phyloP scores from a whole-genome alignment of 1,284 basidiomycete genomes.

The Psilocybe mexicana region DNA sequence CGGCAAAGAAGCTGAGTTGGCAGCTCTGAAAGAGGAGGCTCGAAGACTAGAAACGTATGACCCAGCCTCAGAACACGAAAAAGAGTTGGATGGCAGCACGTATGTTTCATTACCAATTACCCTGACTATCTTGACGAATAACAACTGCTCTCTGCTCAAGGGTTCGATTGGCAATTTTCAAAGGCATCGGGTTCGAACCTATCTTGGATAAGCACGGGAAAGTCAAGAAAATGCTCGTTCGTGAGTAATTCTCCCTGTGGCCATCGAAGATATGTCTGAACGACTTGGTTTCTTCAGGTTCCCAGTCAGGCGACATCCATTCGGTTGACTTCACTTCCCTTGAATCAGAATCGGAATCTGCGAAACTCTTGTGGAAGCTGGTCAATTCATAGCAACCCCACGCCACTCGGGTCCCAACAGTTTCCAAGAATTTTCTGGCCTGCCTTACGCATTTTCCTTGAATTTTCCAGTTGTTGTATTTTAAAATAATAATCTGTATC shows the following conservation, averaged over 20 bases:
- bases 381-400: conserved; percentile 46
- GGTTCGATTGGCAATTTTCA: conserved; percentile 64
- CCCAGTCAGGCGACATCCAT: conserved; percentile 64
- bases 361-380: conserved; percentile 57
- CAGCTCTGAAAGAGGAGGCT: conserved; percentile 63
- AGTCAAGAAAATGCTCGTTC: conserved; percentile 62
- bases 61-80: conserved; percentile 67
- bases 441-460: too few relatives aligned
- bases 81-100: conserved; percentile 66
- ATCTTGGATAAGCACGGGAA: conserved; percentile 52
- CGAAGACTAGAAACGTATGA: conserved; percentile 63
- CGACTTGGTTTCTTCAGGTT: conserved; percentile 36
- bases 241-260: conserved; percentile 39
- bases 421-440: too few relatives aligned
- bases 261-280: neutral
- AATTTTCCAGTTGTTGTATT: too few relatives aligned
- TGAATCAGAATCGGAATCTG: conserved; percentile 36
- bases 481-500: too few relatives aligned
- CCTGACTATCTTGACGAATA: neutral
- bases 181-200: conserved; percentile 69
- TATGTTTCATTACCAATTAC: conserved; percentile 37
- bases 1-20: conserved; percentile 67
- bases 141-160: conserved; percentile 36
- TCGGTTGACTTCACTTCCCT: conserved; percentile 35
- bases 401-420: too few relatives aligned